These are phyloP conservation scores for Martiniozyma asiatica DNA, from an alignment of 1,139 yeast species.

Conservation along the genomic window DNA sequence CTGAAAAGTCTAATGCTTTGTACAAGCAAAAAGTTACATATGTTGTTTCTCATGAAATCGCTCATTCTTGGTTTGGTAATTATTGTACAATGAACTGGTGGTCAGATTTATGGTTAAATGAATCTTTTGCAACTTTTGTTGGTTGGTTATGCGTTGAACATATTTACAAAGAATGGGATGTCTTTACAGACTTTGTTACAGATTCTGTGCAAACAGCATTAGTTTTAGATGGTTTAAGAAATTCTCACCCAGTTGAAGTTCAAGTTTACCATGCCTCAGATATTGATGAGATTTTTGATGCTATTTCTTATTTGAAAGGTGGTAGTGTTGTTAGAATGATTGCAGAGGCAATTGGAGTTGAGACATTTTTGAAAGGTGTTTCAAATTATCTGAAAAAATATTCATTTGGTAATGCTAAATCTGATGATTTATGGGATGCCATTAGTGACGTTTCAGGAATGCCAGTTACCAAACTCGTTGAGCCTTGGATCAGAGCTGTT, in stretches of 20 bases:
- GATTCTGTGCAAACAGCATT: slow-evolving; percentile 41
- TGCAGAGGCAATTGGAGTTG: slow-evolving; percentile 39
- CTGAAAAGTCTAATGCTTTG: slow-evolving; percentile 30
- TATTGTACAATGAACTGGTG: slow-evolving; percentile 55
- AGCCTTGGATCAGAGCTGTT: slow-evolving; percentile 40
- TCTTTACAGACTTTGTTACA: slow-evolving; percentile 41
- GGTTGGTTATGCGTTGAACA: slow-evolving; percentile 41
- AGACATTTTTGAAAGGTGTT: slow-evolving; percentile 40
- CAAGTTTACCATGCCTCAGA: slow-evolving; percentile 43
- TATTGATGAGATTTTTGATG: slow-evolving; percentile 46
- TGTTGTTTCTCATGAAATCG: slow-evolving; percentile 49
- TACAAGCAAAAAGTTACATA: slow-evolving; percentile 43
- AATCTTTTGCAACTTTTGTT: slow-evolving; percentile 53
- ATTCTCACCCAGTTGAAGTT: slow-evolving; percentile 49
- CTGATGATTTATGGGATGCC: slow-evolving; percentile 41
- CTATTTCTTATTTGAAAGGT: slow-evolving; percentile 44
- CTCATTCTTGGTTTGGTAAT: slow-evolving; percentile 60
- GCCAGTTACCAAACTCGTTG: slow-evolving; percentile 35
- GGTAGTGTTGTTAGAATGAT: slow-evolving; percentile 45
- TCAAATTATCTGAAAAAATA: slow-evolving; percentile 37
- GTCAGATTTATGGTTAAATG: slow-evolving; percentile 55
- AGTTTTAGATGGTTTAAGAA: slow-evolving; percentile 38
- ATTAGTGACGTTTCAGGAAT: slow-evolving; percentile 34
- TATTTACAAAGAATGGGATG: slow-evolving; percentile 47
- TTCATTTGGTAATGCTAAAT: slow-evolving; percentile 40